Conservation (phyloP, 805 yeast genomes). For the Hanseniaspora occidentalis region DNA sequence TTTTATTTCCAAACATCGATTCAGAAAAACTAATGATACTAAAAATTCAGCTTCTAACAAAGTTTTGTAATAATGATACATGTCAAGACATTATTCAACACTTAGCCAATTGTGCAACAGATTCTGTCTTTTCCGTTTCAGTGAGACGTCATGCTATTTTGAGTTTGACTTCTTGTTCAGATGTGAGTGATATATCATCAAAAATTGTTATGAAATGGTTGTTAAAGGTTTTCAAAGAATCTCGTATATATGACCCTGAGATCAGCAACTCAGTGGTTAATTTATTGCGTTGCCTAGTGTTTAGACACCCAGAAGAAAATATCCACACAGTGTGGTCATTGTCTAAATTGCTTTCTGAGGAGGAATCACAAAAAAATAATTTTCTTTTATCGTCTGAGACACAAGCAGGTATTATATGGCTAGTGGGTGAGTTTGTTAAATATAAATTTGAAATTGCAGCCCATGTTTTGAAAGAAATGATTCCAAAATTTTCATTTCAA, state of each 20-base stretch:
- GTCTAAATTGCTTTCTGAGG: conserved; percentile 22
- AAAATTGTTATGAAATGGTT: conserved; percentile 53
- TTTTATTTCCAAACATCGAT: conserved; percentile 43
- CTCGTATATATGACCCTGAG: conserved; percentile 8
- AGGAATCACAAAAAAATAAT: conserved; percentile 1
- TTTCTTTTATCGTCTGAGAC: conserved; percentile 34
- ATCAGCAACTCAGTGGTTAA: conserved; percentile 55
- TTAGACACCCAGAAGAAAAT: conserved; percentile 42
- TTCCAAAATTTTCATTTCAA: conserved; percentile 43
- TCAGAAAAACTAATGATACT: conserved; percentile 27
- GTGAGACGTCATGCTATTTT: conserved; percentile 39
- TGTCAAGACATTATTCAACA: conserved; percentile 44
- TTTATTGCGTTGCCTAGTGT: conserved; percentile 61
- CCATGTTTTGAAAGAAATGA: conserved; percentile 54
- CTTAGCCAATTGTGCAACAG: conserved; percentile 42
- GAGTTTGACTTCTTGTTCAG: conserved; percentile 51
- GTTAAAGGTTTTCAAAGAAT: conserved; percentile 3
- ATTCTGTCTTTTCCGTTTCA: conserved; percentile 14
- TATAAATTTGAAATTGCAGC: conserved; percentile 45
- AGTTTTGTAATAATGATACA: conserved; percentile 41
- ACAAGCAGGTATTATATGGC: conserved; percentile 78
- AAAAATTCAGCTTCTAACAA: conserved; percentile 51
- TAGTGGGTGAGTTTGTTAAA: conserved; percentile 68
- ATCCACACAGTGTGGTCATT: conserved; percentile 43
- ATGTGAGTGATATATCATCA: conserved; percentile 35